Evolutionary conservation across 768 basidiomycete genomes (phyloP), one percentile per base, ranked within the genome.

Genomic region (Strobilomyces echinocephalus): DNA sequence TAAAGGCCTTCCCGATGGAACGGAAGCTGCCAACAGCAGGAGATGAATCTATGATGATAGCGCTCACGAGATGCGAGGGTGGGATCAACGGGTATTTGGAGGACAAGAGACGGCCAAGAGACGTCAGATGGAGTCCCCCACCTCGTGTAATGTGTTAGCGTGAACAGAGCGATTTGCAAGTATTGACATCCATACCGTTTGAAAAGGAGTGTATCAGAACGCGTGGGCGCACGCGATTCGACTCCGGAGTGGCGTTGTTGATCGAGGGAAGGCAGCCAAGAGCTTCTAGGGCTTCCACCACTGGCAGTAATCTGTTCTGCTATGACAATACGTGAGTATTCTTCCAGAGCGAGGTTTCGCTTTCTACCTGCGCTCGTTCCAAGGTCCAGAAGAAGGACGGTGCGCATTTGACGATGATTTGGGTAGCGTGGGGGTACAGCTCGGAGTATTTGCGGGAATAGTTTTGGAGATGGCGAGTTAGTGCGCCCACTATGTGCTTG

Each of bases 171-270:
- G 8, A 20, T 9, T 16, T 20, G 10, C 5, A 18, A 44, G 26
- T 15, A 4, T 38, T 24, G n/a, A 26, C 1, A 5, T 35, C 8
- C 39, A 5, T 50, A 69, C 68, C 66, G 33, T 69, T 67, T 34
- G 68, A 69, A 52, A 69, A 69, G 1, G 57, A 65, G 39, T 67
- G 66, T 11, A 65, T 39, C 9, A 69, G 63, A 16, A 67, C 21
- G 15, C 64, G 64, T 41, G 65, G 57, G 34, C 52, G 57, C 12
- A 31, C 33, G 12, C 49, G 36, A 40, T 40, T n/a, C 26, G 39
- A n/a, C 5, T 15, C 45, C 2, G 48, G 42, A 7, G 6, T n/a
- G 21, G 16, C 30, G 11, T 21, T 31, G 7, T 41, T 21, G 4
- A 9, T 20, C 1, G 57, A 38, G 5, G 60, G 52, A 34, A 69